Base-by-base conservation (phyloP, 2,329 filamentous ascomycete species). In the Harringtonia aguacate region DNA sequence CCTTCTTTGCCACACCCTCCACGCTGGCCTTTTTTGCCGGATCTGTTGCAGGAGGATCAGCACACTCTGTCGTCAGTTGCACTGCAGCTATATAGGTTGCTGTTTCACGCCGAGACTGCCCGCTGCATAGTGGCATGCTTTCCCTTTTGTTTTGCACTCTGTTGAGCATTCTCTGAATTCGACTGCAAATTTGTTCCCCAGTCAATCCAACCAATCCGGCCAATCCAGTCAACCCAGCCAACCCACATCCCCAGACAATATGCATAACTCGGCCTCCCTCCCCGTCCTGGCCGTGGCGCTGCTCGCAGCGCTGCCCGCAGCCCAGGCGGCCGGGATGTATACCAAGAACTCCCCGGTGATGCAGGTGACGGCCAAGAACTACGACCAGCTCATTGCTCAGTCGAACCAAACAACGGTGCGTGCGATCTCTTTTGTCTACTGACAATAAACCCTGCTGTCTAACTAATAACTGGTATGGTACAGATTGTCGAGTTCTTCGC, bases 321-420 rank as follows among this genome's bases (percentile, higher is more conserved):
- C 73, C 45, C 78, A 80, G 43, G 82, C 84, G 52, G 79, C 77
- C 52, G n/a, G n/a, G n/a, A 64, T 98, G 48, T 98, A 98, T 67
- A 68, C 79, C 48, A 94, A 90, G 68, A 85, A 74, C 61, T 95
- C 89, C 2, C 80, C 86, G 13, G 92, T 98, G 36, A 62, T 97
- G 36, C 86, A 94, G 62, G 67, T 97, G 51, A 81, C 84, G 55
- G 74, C 73, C 46, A 85, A 83, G 63, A 84, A 73, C 56, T 97
- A 94, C 63, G 80, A 90, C 58, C 76, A 73, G 50, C 67, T 95
- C 52, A 88, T 98, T 62, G 79, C 84, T 38, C 81, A 86, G 58
- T 95, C 88, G 24, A 95, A 95, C 60, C 73, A 97, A 64, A 94
- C 88, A 35, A 88, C 88, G 42, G 89, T 95, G 75, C 61, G 81